Conservation (phyloP, 495 filamentous ascomycete genomes). For the Hypoxylon intermedium region DNA sequence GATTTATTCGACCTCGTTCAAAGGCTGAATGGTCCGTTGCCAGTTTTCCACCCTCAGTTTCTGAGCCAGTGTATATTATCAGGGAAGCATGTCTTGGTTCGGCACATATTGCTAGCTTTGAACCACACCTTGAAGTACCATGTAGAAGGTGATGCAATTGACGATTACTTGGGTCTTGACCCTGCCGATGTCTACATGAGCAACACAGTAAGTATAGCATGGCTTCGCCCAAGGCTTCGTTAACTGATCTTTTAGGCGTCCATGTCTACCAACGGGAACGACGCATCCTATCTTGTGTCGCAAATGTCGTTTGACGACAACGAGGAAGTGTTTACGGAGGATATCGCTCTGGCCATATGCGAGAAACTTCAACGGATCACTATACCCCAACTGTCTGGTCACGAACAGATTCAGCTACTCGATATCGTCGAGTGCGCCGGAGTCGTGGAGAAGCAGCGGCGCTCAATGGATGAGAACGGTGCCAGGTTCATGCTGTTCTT, state of each 20-base stretch:
- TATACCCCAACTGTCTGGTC: constrained; percentile 83
- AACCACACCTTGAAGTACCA: constrained; percentile 81
- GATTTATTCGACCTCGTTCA: constrained; percentile 84
- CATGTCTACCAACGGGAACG: constrained; percentile 23
- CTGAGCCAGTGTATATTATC: constrained; percentile 85
- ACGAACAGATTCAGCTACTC: constrained; percentile 86
- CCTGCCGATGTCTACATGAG: constrained; percentile 71
- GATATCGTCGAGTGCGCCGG: constrained; percentile 89
- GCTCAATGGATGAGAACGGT: constrained; percentile 92
- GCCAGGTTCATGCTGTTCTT: constrained; percentile 91
- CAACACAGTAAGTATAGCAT: constrained; percentile 16
- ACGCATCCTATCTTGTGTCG: constrained; percentile 33
- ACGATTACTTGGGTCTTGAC: constrained; percentile 77
- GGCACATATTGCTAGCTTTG: constrained; percentile 76
- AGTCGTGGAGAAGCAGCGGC: constrained; percentile 84
- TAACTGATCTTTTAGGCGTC: constrained; percentile 35
- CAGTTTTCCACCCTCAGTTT: constrained; percentile 93
- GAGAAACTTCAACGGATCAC: constrained; percentile 76
- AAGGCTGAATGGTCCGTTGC: constrained; percentile 83
- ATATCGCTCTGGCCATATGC: constrained; percentile 72
- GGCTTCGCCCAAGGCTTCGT: not conserved
- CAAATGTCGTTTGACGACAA: constrained; percentile 59
- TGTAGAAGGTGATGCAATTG: constrained; percentile 80
- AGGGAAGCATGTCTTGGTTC: constrained; percentile 77
- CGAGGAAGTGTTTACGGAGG: constrained; percentile 71